Evolutionary conservation across 192 early-diverging fungal genomes (phyloP).

Genomic region (Coemansia sp.): DNA sequence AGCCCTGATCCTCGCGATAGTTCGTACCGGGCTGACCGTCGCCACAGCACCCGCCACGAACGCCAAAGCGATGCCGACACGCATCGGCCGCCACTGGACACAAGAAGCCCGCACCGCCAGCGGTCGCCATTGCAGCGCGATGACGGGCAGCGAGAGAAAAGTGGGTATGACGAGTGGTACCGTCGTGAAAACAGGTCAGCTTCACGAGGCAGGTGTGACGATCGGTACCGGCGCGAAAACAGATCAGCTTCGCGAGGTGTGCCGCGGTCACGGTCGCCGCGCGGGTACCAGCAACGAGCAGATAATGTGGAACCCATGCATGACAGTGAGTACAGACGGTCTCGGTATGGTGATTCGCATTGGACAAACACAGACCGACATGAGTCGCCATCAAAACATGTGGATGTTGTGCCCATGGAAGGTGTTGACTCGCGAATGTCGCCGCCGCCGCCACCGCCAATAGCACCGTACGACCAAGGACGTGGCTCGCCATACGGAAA

Average conservation of each 20-base stretch:
- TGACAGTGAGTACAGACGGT: constrained; percentile 8
- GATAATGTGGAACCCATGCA: neutral
- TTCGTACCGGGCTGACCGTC: constrained; percentile 32
- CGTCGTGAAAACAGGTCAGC: constrained; percentile 10
- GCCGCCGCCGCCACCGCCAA: constrained; percentile 31
- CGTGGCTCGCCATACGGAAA: constrained; percentile 26
- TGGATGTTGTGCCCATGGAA: neutral
- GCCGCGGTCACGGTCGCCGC: constrained; percentile 31
- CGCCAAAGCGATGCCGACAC: constrained; percentile 14
- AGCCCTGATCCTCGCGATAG: constrained; percentile 31
- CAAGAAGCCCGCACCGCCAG: constrained; percentile 1
- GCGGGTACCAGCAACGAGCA: constrained; percentile 4
- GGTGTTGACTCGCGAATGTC: constrained; percentile 5
- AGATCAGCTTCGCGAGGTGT: constrained; percentile 18
- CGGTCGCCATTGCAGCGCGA: constrained; percentile 23
- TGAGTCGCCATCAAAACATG: constrained; percentile 9
- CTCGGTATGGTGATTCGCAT: constrained; percentile 18
- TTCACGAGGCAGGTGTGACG: constrained; percentile 17
- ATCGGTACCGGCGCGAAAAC: constrained; percentile 13
- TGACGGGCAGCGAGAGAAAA: constrained; percentile 11
- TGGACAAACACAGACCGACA: constrained; percentile 13
- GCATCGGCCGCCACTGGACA: neutral
- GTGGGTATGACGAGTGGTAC: constrained; percentile 19
- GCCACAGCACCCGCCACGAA: constrained; percentile 28
- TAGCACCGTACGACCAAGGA: constrained; percentile 13